A percentile compares a stretch with the other conserved stretches of the same genome.
Evolutionary conservation across 2,329 filamentous ascomycete genomes (phyloP).

Genomic region (Orbilia ellipsospora): DNA sequence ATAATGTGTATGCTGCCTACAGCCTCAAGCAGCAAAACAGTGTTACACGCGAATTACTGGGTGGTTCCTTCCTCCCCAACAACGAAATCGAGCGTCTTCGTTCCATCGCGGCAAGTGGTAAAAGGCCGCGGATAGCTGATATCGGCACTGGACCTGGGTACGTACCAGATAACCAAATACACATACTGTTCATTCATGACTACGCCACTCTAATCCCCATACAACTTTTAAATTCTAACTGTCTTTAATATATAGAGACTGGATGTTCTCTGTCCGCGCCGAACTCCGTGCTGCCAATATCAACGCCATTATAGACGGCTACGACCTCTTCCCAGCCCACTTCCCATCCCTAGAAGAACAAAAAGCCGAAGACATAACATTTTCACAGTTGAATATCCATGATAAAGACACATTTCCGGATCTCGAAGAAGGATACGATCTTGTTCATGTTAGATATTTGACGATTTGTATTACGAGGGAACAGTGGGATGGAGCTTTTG

Average conservation of each 20-base stretch:
- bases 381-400: constrained; percentile 31
- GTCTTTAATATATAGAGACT: constrained; percentile 4
- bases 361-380: constrained; percentile 1
- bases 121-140: constrained; percentile 8
- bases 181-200: too few relatives aligned
- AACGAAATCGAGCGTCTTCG: constrained; percentile 10
- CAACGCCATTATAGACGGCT: constrained; percentile 18
- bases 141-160: constrained; percentile 13
- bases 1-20: not conserved
- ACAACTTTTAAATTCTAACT: not conserved
- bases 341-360: constrained; percentile 19
- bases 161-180: not conserved
- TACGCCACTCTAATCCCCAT: too few relatives aligned
- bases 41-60: constrained; percentile 28
- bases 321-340: constrained; percentile 30
- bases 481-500: too few relatives aligned
- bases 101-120: constrained; percentile 14
- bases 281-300: constrained; percentile 8
- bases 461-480: not conserved
- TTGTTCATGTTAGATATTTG: constrained; percentile 28
- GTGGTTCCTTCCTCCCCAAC: constrained; percentile 13
- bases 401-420: constrained; percentile 18
- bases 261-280: too few relatives aligned
- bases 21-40: constrained; percentile 26
- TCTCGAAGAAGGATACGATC: constrained; percentile 23